Percentiles rank a stretch among this genome's conserved stretches.
These are phyloP conservation scores for Pleodorina starrii DNA, from an alignment of 139 green algal genomes.

Conservation along the genomic window DNA sequence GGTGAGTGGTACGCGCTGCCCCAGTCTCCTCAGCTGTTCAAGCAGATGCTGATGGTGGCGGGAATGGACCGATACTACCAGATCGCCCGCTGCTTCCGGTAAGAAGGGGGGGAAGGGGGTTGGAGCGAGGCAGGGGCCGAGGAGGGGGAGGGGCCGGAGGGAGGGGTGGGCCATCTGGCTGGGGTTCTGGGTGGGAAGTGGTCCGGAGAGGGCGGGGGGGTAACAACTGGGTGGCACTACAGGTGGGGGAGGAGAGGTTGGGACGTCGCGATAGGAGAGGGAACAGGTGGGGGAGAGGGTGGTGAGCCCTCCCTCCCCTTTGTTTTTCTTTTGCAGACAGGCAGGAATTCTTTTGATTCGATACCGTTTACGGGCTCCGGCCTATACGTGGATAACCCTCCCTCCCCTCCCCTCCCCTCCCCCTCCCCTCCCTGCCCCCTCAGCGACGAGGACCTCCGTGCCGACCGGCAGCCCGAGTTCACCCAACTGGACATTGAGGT, in stretches of 20 bases:
- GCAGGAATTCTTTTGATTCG: too few species aligned
- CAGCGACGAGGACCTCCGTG: slow-evolving; percentile 94
- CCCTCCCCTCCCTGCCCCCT: not conserved
- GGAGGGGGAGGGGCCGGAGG: not conserved
- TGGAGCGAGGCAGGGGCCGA: not conserved
- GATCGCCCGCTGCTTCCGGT: slow-evolving; percentile 92
- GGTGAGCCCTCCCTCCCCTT: too few species aligned
- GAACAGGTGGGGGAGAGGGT: too few species aligned
- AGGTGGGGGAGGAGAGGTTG: too few species aligned
- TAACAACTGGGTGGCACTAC: too few species aligned
- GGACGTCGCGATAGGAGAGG: too few species aligned
- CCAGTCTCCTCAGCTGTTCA: slow-evolving; percentile 98
- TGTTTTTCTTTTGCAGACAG: too few species aligned
- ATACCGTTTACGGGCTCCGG: too few species aligned
- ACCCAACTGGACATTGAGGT: slow-evolving; percentile 98
- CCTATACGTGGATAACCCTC: too few species aligned
- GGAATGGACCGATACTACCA: slow-evolving; percentile 99
- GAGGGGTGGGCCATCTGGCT: not conserved
- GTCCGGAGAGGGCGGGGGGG: not conserved
- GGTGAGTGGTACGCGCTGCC: slow-evolving; percentile 96
- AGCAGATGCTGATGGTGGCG: slow-evolving; percentile 99
- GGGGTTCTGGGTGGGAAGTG: not conserved
- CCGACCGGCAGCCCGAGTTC: slow-evolving; percentile 98
- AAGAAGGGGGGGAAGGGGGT: not conserved
- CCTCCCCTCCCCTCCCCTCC: not conserved